Base-by-base conservation (phyloP, 2,329 filamentous ascomycete genomes). In the Penicillium sp. region DNA sequence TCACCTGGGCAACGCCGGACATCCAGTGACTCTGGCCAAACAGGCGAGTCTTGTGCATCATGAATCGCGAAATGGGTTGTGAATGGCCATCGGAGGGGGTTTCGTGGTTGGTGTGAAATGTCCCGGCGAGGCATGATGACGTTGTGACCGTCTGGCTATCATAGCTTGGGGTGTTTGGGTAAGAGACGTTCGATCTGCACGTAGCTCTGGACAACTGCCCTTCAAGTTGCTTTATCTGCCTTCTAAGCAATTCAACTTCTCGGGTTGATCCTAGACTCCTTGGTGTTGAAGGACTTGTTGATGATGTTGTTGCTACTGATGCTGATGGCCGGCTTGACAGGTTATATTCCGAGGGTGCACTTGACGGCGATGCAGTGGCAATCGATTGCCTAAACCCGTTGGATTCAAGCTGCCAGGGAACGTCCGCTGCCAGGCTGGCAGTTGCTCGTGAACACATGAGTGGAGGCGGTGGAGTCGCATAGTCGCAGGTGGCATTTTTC, bases 21-120 rank as follows among this genome's bases (percentile, higher is more conserved):
- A 85, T 77, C 81, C 82, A 84, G 64, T 85, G 82, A 53, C 79
- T 83, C 54, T 81, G 78, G 0, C 85, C 85, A 64, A 86, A 84
- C 1, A 86, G 67, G 0, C 84, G 78, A 0, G 80, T 81, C 65
- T 87, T 88, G 60, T 72, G 82, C 19, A 79, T 76, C 9, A 84
- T 71, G n/a, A 77, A 78, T 7, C 79, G 78, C 1, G 71, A 73
- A 0, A 80, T 74, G 0, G 67, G 65, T 2, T 73, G 67, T 13
- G 62, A 46, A 24, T 76, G 67, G 9, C 74, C 72, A 3, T 70
- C 65, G 0, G 70, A 50, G 4, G 68, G 66, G 24, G 64, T 71
- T 31, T 82, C 78, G 52, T 70, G 70, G 13, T 79, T 75, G 27
- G 82, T 58, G 55, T 82, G 73, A 49, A 83, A 78, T 0, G 75